A percentile compares a stretch with the other conserved stretches of the same genome.
phyloP scores from a whole-genome alignment of 2,329 filamentous ascomycete species.

The Tympanopsis confertula region DNA sequence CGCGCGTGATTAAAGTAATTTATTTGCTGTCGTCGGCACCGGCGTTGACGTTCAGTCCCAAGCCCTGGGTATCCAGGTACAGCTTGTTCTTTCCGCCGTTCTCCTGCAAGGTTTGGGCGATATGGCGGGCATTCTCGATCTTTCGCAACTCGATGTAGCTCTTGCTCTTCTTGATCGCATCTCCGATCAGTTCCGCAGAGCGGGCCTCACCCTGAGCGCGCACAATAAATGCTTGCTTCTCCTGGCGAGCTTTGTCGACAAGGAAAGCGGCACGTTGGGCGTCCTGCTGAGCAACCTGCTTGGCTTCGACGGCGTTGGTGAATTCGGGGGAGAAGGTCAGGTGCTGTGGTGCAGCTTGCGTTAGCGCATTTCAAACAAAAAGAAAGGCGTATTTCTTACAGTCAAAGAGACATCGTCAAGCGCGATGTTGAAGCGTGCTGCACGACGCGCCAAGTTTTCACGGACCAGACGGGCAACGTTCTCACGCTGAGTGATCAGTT shows the following conservation, averaged over 20 bases:
- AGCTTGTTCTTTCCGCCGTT: constrained; percentile 81
- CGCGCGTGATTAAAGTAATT: no score
- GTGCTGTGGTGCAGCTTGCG: constrained; percentile 31
- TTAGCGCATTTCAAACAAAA: background rate
- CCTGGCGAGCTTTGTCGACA: constrained; percentile 96
- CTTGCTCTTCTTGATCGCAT: constrained; percentile 98
- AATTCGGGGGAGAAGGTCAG: constrained; percentile 65
- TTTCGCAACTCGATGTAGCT: constrained; percentile 94
- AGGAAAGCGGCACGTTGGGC: constrained; percentile 94
- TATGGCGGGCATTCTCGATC: constrained; percentile 88
- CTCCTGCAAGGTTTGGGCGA: constrained; percentile 81
- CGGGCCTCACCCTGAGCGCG: constrained; percentile 97
- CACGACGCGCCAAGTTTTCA: constrained; percentile 82
- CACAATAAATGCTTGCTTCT: constrained; percentile 98
- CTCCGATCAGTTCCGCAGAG: constrained; percentile 93
- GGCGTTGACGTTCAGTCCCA: constrained; percentile 78
- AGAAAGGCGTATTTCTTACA: constrained; percentile 34
- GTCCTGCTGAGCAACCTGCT: constrained; percentile 76
- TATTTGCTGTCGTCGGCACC: constrained; percentile 28
- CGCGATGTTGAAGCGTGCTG: constrained; percentile 92
- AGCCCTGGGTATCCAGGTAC: constrained; percentile 78
- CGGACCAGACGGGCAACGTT: constrained; percentile 84
- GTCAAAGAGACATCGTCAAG: constrained; percentile 95
- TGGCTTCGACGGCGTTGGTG: constrained; percentile 62
- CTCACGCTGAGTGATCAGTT: constrained; percentile 97